Base-by-base conservation (phyloP, 768 basidiomycete genomes). In the Chalciporus piperatus region DNA sequence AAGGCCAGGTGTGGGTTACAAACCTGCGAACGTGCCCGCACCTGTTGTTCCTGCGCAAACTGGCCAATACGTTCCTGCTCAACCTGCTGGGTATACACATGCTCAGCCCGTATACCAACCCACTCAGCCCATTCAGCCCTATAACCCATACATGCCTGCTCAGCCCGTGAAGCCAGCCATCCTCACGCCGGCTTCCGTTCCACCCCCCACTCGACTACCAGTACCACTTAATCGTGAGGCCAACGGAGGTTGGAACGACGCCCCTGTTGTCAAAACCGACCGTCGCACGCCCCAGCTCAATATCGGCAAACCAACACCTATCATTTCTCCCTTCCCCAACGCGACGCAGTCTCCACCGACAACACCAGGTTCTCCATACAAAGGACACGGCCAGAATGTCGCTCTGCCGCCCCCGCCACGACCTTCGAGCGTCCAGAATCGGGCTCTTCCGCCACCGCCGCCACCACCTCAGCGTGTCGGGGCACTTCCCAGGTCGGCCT, bases 211-310 rank as follows among this genome's bases (percentile, higher is more conserved):
- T 3, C 76, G 81, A 39, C 79, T 65, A 30, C 57, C 64, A 1
- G 60, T 67, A 7, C 80, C 87, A 1, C 80, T 83, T 4, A 84
- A 83, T 27, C 81, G 84, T 39, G 72, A 74, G 25, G 87, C 87
- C 45, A 84, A 84, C 25, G 81, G 85, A 14, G 92, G 92, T 0
- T 98, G 94, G 93, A 98, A 98, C 60, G 95, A 98, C 68, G 84
- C 92, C 0, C 93, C 92, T 0, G 17, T 39, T 4, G 64, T 74
- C 12, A 58, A 73, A 14, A 64, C 72, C 9, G 66, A 78, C 16
- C 68, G 77, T 38, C 83, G 85, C 22, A 73, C 74, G 1, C 81
- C 87, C 19, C 70, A 77, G 6, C 60, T 75, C 27, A 76, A 67
- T 48, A 55, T 72, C 10, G 69, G 63, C 48, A 90, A 88, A 60